Conservation (phyloP, 371 early-diverging fungal genomes). For the Mucor racemosus region DNA sequence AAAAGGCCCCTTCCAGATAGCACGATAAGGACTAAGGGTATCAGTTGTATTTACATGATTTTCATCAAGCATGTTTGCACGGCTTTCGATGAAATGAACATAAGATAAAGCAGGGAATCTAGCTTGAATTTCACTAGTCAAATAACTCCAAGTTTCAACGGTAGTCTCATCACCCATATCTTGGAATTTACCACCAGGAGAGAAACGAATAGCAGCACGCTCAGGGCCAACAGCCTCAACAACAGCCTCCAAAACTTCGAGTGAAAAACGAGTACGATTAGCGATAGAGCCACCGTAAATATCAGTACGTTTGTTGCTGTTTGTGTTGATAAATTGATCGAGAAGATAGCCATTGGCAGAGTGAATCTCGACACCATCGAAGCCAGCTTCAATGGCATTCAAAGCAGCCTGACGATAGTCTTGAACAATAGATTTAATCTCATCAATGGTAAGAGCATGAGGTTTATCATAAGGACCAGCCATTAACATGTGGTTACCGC, state of each 20-base stretch:
- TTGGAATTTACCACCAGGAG: slow-evolving; percentile 13
- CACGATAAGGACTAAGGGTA: slow-evolving; percentile 33
- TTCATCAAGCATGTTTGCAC: slow-evolving; percentile 19
- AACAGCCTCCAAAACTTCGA: slow-evolving; percentile 62
- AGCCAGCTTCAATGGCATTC: slow-evolving; percentile 33
- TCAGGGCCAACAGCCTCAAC: slow-evolving; percentile 37
- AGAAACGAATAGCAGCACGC: slow-evolving; percentile 6
- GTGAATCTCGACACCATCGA: slow-evolving; percentile 57
- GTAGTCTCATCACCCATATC: slow-evolving; percentile 35
- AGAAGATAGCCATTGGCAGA: slow-evolving; percentile 70
- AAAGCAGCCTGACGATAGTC: slow-evolving; percentile 67
- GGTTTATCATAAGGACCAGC: slow-evolving; percentile 44
- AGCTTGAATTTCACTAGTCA: slow-evolving; percentile 23
- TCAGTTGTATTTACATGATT: neutral
- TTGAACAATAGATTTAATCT: slow-evolving; percentile 61
- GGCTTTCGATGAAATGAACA: slow-evolving; percentile 35
- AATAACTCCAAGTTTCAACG: slow-evolving; percentile 35
- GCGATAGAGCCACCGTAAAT: slow-evolving; percentile 77
- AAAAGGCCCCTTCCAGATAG: slow-evolving; percentile 36
- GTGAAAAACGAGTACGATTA: slow-evolving; percentile 69
- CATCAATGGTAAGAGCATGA: slow-evolving; percentile 59
- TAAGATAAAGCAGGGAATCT: slow-evolving; percentile 32
- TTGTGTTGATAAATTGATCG: slow-evolving; percentile 53
- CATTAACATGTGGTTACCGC: neutral
- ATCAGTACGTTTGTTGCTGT: slow-evolving; percentile 57